phyloP scores from a whole-genome alignment of 805 yeast species.

The Metschnikowia cubensis region DNA sequence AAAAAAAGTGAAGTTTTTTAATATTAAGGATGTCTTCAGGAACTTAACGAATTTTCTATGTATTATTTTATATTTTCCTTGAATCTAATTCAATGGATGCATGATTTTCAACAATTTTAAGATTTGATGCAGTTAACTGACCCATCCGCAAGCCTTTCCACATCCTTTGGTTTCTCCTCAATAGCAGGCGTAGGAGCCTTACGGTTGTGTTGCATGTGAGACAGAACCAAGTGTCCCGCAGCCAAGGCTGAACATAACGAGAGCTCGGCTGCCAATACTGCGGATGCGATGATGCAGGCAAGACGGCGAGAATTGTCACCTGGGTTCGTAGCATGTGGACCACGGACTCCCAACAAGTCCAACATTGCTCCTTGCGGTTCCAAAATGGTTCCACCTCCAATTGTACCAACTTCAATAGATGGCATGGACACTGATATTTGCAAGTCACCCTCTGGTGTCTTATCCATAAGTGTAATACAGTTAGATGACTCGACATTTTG shows the following conservation, averaged over 20 bases:
- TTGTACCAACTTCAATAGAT: conserved; percentile 96
- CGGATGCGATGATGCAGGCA: conserved; percentile 89
- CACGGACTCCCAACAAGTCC: conserved; percentile 89
- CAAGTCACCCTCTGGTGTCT: conserved; percentile 59
- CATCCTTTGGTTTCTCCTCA: conserved; percentile 18
- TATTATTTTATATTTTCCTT: not conserved
- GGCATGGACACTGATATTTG: conserved; percentile 98
- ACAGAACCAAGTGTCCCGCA: conserved; percentile 96
- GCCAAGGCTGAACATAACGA: conserved; percentile 95
- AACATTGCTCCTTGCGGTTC: conserved; percentile 97
- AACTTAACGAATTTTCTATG: not conserved
- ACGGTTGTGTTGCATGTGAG: conserved; percentile 96
- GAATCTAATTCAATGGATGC: not conserved
- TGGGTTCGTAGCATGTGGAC: conserved; percentile 90
- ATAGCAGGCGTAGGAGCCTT: conserved; percentile 37
- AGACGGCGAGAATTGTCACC: conserved; percentile 93
- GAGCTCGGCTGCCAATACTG: conserved; percentile 93
- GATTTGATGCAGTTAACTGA: conserved; percentile 72
- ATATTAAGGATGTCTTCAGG: too few species aligned
- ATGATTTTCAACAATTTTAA: conserved; percentile 2
- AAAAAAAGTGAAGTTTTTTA: too few species aligned
- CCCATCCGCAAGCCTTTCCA: conserved; percentile 59
- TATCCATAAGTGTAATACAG: conserved; percentile 94
- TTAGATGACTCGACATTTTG: conserved; percentile 97
- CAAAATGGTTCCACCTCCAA: conserved; percentile 97